Evolutionary conservation across 179 eudicot genomes (phyloP).

Genomic region (Amaranthus tricolor): DNA sequence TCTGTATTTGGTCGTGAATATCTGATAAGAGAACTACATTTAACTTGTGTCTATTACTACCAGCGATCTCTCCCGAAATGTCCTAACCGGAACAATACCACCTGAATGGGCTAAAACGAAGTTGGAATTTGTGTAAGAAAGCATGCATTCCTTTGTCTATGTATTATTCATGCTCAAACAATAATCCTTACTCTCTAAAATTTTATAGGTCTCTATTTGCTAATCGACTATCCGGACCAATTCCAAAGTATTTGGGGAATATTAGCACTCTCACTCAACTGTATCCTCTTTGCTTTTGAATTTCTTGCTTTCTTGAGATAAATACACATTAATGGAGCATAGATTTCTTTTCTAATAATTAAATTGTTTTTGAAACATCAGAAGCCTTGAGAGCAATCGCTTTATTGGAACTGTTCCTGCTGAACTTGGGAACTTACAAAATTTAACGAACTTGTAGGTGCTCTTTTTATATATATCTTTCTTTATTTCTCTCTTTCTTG

Average conservation of each 20-base stretch:
- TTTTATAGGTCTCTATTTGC: conserved; percentile 31
- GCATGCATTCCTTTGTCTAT: conserved; percentile 29
- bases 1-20: no score
- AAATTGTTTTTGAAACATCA: conserved; percentile 17
- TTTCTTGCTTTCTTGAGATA: neutral
- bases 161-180: conserved; percentile 1
- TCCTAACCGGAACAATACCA: no score
- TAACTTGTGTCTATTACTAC: no score
- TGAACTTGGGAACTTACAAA: conserved; percentile 42
- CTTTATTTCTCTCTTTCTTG: neutral
- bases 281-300: conserved; percentile 27
- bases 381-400: conserved; percentile 46
- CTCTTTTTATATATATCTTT: neutral
- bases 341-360: neutral
- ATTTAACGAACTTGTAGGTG: conserved; percentile 32
- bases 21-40: neutral
- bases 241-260: conserved; percentile 46
- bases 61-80: neutral
- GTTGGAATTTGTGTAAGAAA: neutral
- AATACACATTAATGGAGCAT: neutral
- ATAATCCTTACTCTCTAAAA: neutral
- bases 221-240: conserved; percentile 50
- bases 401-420: conserved; percentile 51
- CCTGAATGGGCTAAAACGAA: no score
- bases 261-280: conserved; percentile 34